These are phyloP conservation scores for Colletotrichum ledebouriae DNA, from an alignment of 2,329 filamentous ascomycete species.

Conservation along the genomic window DNA sequence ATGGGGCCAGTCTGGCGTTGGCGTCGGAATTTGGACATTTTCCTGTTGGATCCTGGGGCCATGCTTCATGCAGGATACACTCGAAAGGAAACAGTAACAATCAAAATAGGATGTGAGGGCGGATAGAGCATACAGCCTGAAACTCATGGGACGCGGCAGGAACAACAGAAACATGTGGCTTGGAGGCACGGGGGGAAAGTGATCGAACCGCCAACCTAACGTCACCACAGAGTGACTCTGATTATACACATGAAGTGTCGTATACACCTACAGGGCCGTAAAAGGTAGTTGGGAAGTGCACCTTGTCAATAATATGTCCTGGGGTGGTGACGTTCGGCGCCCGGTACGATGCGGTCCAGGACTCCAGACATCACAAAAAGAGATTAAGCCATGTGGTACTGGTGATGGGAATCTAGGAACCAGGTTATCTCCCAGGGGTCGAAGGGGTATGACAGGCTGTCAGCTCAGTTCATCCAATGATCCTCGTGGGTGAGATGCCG, in stretches of 20 bases:
- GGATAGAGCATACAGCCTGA: constrained; percentile 13
- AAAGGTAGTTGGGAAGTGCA: constrained; percentile 1
- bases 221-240: neutral
- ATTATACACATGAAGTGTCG: neutral
- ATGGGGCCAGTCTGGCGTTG: constrained; percentile 25
- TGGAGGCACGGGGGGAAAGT: neutral
- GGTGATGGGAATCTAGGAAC: constrained; percentile 4
- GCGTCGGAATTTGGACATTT: constrained; percentile 5
- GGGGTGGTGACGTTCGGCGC: neutral
- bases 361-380: neutral
- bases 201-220: neutral
- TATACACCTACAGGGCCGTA: neutral
- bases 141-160: constrained; percentile 12
- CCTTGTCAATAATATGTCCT: neutral
- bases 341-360: constrained; percentile 24
- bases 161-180: constrained; percentile 4
- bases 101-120: constrained; percentile 8
- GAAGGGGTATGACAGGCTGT: neutral
- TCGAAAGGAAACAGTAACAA: neutral
- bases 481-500: neutral
- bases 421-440: constrained; percentile 15
- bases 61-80: neutral
- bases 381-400: constrained; percentile 25
- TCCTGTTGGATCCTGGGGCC: neutral
- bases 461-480: constrained; percentile 16